Base-by-base conservation (phyloP, 2,329 filamentous ascomycete genomes). In the Byssochlamys sp. region DNA sequence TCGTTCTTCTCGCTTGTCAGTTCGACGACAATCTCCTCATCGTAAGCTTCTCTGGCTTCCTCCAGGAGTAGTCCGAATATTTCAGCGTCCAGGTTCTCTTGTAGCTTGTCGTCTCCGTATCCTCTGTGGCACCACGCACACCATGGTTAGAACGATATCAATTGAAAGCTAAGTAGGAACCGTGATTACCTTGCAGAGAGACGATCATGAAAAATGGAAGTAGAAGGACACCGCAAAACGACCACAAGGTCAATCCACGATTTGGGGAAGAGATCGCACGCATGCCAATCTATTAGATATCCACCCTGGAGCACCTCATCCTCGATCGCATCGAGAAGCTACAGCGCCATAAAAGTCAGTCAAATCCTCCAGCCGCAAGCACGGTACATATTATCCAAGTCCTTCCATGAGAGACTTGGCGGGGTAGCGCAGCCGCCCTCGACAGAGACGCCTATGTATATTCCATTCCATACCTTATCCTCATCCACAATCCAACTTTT, bases 281-380 rank as follows among this genome's bases (percentile, higher is more conserved):
- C 92, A 75, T 99, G 94, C 92, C 94, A 99, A 77, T 99, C 94
- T 68, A 99, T 88, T 65, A 99, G 85, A 73, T 85, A 89, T 24
- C 94, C 94, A 58, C 92, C 92, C 24, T 82, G 76, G 61, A 86
- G 82, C 45, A 89, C 81, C 60, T 94, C 87, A 57, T 89, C 83
- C 75, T 97, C 94, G 58, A 99, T 87, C 53, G 88, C 84, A 71
- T 99, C 94, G 25, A 99, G 81, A 31, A 99, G 77, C 86, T 71
- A 60, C 39, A 56, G 14, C n/a, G 29, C 12, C 33, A 59, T 35
- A 35, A 26, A 39, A 33, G 27, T 60, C 39, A 59, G 60, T 25
- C 50, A 55, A 55, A 58, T 29, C 33, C 54, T 55, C 11, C 11
- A 24, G 26, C 57, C 39, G 19, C 45, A 25, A 53, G 45, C 54